These are phyloP conservation scores for Austroboletus sp. DNA, from an alignment of 1,284 basidiomycete species.

Conservation along the genomic window DNA sequence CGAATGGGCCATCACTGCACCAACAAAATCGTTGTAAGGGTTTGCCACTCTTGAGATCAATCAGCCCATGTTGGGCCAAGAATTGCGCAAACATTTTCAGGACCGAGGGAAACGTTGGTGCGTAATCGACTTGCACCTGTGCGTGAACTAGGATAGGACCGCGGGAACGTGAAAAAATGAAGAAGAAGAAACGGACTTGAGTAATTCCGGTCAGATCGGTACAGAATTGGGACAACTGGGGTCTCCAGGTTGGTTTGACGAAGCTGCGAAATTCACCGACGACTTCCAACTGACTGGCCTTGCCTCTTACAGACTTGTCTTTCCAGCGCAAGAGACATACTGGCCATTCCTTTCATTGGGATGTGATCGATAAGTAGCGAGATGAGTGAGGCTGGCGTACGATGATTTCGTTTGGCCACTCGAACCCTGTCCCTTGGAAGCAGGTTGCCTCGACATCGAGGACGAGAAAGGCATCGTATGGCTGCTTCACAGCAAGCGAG, in stretches of 20 bases:
- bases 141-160: constrained; percentile 5
- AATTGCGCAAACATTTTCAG: constrained; percentile 63
- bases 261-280: constrained; percentile 82
- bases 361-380: constrained; percentile 26
- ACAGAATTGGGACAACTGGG: constrained; percentile 78
- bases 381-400: constrained; percentile 41
- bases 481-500: constrained; percentile 38
- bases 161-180: background rate
- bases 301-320: constrained; percentile 49
- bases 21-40: constrained; percentile 60
- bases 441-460: constrained; percentile 92
- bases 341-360: constrained; percentile 66
- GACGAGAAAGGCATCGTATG: constrained; percentile 66
- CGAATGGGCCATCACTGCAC: constrained; percentile 77
- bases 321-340: constrained; percentile 83
- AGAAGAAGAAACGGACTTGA: constrained; percentile 54
- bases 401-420: constrained; percentile 90
- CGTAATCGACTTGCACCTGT: constrained; percentile 72
- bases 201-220: constrained; percentile 83
- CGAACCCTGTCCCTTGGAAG: constrained; percentile 53
- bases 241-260: constrained; percentile 83
- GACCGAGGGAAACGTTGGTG: constrained; percentile 72
- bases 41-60: constrained; percentile 51
- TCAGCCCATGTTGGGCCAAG: constrained; percentile 58
- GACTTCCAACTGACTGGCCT: constrained; percentile 54